Base-by-base conservation (phyloP, 1,139 yeast genomes). In the Saccharomyces pastorianus region DNA sequence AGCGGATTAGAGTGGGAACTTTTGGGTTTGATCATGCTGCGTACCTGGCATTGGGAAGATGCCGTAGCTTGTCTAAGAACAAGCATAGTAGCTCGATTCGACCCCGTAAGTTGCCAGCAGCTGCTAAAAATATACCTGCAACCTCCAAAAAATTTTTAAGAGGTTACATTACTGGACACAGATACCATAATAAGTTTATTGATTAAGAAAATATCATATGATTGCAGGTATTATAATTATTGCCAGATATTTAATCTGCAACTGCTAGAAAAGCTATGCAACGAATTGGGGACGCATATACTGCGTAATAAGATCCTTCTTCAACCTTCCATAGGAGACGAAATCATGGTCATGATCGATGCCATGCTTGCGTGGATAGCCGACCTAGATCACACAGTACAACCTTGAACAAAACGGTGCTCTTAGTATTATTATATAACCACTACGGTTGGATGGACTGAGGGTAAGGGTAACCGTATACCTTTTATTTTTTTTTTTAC, bases 1-100 rank as follows among this genome's bases (percentile, higher is more conserved):
- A 82, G 89, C 53, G 87, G 96, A 0, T 74, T 88, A 55, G 99
- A 93, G 71, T 93, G 98, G 98, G 96, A 91, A 70, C 77, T 91
- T 47, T 79, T 91, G 58, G 99, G 98, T 0, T 77, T 82, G 55
- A 82, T 89, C 48, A 90, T 96, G 4, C 79, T 80, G 63, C 79
- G 96, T 58, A 81, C 91, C 48, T 85, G 85, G 66, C 90, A 89
- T 67, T 82, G 74, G 67, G 84, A 84, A 56, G 95, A 88, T 64
- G 95, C 96, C 0, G 77, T 89, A 11, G 82, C 85, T 20, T 96
- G 98, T 6, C 82, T 86, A 64, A 76, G 83, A 51, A 85, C 90
- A 51, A 84, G 95, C 0, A 72, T 90, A 52, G 76, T 80, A 58
- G 85, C 85, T n/a, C 77, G 90, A 56, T 93, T 91, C 66, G 84